Conservation (phyloP, 2,329 filamentous ascomycete genomes). For the Alternaria brassicicola region DNA sequence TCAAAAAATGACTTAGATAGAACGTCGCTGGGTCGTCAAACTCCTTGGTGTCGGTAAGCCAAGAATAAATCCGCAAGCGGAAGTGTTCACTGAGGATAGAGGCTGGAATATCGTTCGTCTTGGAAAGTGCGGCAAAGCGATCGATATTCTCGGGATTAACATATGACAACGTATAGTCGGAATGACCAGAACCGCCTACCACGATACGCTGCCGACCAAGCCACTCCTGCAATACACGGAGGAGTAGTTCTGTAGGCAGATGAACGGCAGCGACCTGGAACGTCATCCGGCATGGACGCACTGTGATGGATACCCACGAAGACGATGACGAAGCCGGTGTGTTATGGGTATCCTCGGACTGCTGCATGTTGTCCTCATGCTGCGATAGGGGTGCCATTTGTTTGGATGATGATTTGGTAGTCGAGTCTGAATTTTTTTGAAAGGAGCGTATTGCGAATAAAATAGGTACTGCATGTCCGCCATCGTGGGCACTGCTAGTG, state of each 20-base stretch:
- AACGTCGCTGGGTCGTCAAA: conserved; percentile 14
- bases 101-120: neutral
- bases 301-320: no score
- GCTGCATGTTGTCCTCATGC: neutral
- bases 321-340: neutral
- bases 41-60: conserved; percentile 8
- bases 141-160: neutral
- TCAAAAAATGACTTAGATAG: conserved; percentile 5
- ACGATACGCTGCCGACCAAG: neutral
- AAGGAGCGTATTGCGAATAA: neutral
- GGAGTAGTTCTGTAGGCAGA: neutral
- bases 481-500: neutral
- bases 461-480: neutral
- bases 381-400: neutral
- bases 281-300: neutral
- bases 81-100: neutral
- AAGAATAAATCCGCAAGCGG: neutral
- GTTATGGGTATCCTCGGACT: neutral
- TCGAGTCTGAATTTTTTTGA: neutral
- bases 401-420: neutral
- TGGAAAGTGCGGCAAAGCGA: neutral
- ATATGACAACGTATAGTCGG: neutral
- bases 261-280: neutral
- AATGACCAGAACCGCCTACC: neutral
- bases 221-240: neutral